Base-by-base conservation (phyloP, 345 rosid species). In the Melastoma malabathricum region DNA sequence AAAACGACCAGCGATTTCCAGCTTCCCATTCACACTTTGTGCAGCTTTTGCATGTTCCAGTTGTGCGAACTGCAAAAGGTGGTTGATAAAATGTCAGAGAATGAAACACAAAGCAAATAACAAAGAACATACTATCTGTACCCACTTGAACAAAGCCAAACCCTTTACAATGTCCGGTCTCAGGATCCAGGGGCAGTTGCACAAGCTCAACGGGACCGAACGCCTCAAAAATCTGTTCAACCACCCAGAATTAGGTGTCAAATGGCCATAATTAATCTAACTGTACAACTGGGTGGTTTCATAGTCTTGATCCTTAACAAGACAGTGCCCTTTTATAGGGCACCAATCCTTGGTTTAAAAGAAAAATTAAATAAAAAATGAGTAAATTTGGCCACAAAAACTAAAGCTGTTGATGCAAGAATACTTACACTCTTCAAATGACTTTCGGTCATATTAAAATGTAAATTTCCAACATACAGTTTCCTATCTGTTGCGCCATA, bases 1-100 rank as follows among this genome's bases (percentile, higher is more conserved):
- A 18, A 79, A 69, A 29, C 90, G 89, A 43, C 93, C 83, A 4
- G 88, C 97, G 71, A 92, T 79, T 73, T 87, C 97, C 67, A 92
- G 62, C 38, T 31, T 31, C 55, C 95, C 98, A 76, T 92, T 84
- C 66, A 92, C 71, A 72, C 79, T 87, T 57, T 84, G 61, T 2
- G 95, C 97, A 75, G 83, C 84, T 64, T 75, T 82, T 48, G 97
- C 90, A 82, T 92, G 97, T 67, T 87, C 98, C 62, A 92, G 84
- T 31, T 88, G 95, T 20, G 84, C 81, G 60, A 87, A 92, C 98
- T 92, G 58, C 55, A 67, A 56, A 5, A 6, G 15, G 18, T 10
- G 44, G 19, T 25, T n/a, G n/a, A 9, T 29, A n/a, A 10, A 2
- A 55, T 41, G 44, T 44, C 46, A 57, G 10, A 17, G 23, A n/a